Percentiles rank a stretch among this genome's conserved stretches.
These are phyloP conservation scores for Phlebopus sp. DNA, from an alignment of 1,284 basidiomycete species.

Conservation along the genomic window DNA sequence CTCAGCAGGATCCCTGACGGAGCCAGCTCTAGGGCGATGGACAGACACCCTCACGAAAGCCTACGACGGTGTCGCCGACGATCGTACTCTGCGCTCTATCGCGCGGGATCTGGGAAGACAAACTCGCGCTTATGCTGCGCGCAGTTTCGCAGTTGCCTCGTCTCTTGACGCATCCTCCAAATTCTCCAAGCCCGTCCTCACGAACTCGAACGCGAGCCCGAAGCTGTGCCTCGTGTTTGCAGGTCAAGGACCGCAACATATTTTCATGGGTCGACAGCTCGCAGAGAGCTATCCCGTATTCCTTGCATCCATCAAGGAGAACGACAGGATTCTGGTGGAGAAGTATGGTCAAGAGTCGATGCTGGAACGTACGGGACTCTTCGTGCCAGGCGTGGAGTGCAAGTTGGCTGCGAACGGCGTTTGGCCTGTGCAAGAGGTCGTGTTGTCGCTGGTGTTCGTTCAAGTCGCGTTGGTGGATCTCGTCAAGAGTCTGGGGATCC, in stretches of 20 bases:
- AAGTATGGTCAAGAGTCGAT: slow-evolving; percentile 28
- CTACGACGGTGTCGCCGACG: slow-evolving; percentile 18
- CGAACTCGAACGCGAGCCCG: slow-evolving; percentile 17
- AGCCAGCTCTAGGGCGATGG: slow-evolving; percentile 23
- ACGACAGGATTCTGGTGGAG: slow-evolving; percentile 24
- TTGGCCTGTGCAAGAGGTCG: slow-evolving; percentile 32
- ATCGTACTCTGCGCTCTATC: slow-evolving; percentile 20
- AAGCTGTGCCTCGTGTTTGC: slow-evolving; percentile 32
- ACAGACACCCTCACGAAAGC: slow-evolving; percentile 16
- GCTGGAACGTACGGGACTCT: slow-evolving; percentile 30
- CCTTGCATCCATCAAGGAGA: slow-evolving; percentile 25
- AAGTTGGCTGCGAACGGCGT: slow-evolving; percentile 25
- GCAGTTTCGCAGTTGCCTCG: slow-evolving; percentile 23
- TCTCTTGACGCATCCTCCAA: slow-evolving; percentile 18
- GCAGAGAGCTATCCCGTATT: slow-evolving; percentile 27
- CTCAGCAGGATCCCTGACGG: slow-evolving; percentile 24
- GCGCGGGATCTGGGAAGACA: slow-evolving; percentile 25
- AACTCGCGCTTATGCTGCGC: slow-evolving; percentile 26
- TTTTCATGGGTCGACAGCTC: slow-evolving; percentile 33
- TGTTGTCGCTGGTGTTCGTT: slow-evolving; percentile 29
- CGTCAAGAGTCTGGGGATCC: slow-evolving; percentile 26
- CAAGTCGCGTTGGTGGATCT: slow-evolving; percentile 30
- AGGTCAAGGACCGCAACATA: slow-evolving; percentile 30
- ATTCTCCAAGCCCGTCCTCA: slow-evolving; percentile 24
- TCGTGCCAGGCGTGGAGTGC: slow-evolving; percentile 27